Percentiles rank a stretch among this genome's conserved stretches.
Conservation (phyloP, 208 protist species). For the Trichomonas vaginalis region DNA sequence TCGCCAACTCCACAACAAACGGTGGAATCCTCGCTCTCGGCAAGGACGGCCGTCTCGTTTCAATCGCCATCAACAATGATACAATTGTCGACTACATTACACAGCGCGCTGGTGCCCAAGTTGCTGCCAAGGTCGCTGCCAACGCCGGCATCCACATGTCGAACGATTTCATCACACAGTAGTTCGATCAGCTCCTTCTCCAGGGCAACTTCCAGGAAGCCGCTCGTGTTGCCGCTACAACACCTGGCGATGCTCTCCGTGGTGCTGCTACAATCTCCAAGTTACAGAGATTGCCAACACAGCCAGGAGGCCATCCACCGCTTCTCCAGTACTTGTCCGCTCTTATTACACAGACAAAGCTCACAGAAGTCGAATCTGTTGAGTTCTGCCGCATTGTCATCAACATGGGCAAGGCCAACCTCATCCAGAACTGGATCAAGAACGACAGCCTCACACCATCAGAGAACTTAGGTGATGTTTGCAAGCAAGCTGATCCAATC, state of each 20-base stretch:
- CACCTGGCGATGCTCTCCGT: conserved; percentile 72
- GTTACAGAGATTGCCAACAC: conserved; percentile 59
- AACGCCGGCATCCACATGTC: background rate
- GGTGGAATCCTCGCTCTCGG: background rate
- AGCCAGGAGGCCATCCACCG: conserved; percentile 33
- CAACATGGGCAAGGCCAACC: conserved; percentile 47
- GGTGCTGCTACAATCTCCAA: conserved; percentile 75
- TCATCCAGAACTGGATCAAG: conserved; percentile 87
- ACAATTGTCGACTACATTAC: background rate
- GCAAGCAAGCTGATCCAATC: conserved; percentile 61
- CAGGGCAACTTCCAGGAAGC: conserved; percentile 71
- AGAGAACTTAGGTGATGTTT: conserved; percentile 91
- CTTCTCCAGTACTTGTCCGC: conserved; percentile 25
- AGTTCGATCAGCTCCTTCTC: conserved; percentile 80
- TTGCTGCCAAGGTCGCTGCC: background rate
- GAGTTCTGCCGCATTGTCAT: conserved; percentile 85
- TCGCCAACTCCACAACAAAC: background rate
- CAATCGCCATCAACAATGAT: background rate
- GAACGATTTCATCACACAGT: conserved; percentile 23
- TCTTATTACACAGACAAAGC: background rate
- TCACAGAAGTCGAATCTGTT: conserved; percentile 82
- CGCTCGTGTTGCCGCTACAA: conserved; percentile 70
- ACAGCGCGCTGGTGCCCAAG: background rate
- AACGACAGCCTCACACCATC: conserved; percentile 90
- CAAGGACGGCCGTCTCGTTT: background rate